A percentile compares a stretch with the other conserved stretches of the same genome.
These are phyloP conservation scores for Pseudogymnoascus sp. DNA, from an alignment of 2,329 filamentous ascomycete species.

Conservation along the genomic window DNA sequence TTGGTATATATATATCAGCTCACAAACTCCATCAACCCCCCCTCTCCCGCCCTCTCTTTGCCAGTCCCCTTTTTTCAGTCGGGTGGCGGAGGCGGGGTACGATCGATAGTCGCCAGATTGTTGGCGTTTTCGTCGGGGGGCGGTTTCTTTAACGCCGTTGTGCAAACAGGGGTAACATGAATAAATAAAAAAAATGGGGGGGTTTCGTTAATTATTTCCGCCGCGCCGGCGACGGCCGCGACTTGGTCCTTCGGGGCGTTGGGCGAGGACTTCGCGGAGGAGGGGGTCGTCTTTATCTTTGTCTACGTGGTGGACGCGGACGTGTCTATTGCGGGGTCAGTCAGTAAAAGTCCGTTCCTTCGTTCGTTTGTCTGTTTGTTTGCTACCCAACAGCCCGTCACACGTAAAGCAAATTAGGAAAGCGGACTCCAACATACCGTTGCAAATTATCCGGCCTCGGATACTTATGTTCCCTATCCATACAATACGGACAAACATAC, in stretches of 20 bases:
- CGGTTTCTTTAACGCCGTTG: not conserved
- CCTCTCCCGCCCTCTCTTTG: not conserved
- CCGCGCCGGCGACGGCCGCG: slow-evolving; percentile 70
- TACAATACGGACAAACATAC: slow-evolving; percentile 94
- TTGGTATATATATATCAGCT: not conserved
- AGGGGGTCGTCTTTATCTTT: slow-evolving; percentile 80
- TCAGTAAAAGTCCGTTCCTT: not conserved
- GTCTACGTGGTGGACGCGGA: slow-evolving; percentile 84
- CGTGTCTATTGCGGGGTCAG: slow-evolving; percentile 56
- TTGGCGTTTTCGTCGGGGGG: not conserved
- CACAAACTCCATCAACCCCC: not conserved
- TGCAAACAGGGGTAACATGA: not conserved
- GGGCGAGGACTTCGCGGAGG: slow-evolving; percentile 76
- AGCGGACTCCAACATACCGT: slow-evolving; percentile 51
- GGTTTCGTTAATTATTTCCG: slow-evolving; percentile 27
- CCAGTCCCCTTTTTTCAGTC: not conserved
- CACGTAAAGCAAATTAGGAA: too few species aligned
- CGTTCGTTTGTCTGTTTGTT: not conserved
- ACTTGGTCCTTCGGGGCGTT: slow-evolving; percentile 76
- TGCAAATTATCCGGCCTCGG: slow-evolving; percentile 93
- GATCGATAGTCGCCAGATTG: not conserved
- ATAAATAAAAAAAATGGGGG: not conserved
- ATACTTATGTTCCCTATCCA: slow-evolving; percentile 88
- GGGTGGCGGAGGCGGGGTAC: not conserved
- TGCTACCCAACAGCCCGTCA: not conserved